Evolutionary conservation across 139 green algal species (phyloP).

Genomic region (Medakamo hakoo): DNA sequence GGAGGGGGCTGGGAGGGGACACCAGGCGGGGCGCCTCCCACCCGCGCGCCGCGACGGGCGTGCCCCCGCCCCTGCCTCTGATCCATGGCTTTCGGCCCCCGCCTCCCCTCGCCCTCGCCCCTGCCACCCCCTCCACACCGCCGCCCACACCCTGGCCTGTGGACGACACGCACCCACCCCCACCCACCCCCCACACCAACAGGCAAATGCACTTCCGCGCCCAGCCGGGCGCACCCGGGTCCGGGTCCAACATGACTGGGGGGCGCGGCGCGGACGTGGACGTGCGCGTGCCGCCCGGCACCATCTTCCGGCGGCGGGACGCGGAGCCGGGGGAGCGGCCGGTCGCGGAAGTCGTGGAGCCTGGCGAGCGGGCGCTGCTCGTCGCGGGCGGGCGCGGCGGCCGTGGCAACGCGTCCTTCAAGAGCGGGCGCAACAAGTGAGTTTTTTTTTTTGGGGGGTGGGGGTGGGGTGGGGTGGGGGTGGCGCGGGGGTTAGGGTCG

Average conservation of each 20-base stretch:
- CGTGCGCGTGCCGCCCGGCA: constrained; percentile 74
- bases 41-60: no score
- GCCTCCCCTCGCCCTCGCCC: background rate
- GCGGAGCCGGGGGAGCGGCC: constrained; percentile 22
- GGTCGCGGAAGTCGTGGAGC: constrained; percentile 64
- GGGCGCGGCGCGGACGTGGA: constrained; percentile 50
- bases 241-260: constrained; percentile 58
- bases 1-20: no score
- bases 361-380: constrained; percentile 52
- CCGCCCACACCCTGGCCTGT: no score
- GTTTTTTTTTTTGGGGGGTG: no score
- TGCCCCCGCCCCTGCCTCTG: no score
- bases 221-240: constrained; percentile 16
- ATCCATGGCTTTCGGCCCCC: background rate
- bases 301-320: constrained; percentile 59
- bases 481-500: no score
- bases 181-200: no score
- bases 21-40: no score
- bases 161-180: no score
- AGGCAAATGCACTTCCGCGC: constrained; percentile 40
- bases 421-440: constrained; percentile 70
- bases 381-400: constrained; percentile 67
- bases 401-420: constrained; percentile 86
- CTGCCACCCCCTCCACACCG: background rate
- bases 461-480: no score